Evolutionary conservation across 176 grass and related monocot genomes (phyloP), one percentile per base, ranked within the genome.

Genomic region (Thalia dealbata): DNA sequence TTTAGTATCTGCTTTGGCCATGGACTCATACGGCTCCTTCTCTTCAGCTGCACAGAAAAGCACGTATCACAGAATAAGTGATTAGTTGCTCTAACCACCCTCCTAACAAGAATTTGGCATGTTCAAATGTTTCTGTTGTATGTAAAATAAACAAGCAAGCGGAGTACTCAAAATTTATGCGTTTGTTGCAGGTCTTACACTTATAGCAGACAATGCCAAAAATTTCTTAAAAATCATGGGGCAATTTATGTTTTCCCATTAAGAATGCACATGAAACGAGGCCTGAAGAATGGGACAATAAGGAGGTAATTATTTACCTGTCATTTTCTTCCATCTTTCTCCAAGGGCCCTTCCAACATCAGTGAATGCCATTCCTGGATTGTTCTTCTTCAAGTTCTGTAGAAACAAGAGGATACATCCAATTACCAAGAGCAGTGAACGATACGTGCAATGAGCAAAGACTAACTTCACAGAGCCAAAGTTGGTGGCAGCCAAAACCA

Each of bases 301-400:
- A 45, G 3, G 21, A 76, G 10, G 16, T 10, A 16, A 32, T 24
- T 6, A 3, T 42, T 29, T 27, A 76, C 75, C 75, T 41, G 46
- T 52, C 75, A 76, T 76, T 45, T 76, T 76, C 10, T 76, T 76
- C 75, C 75, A 76, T 48, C 62, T 67, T 24, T 76, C 75, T 25
- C 75, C 75, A 38, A 76, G 61, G 64, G 75, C 62, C 75, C 75
- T 76, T 35, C 75, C 75, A 55, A 76, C 75, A 32, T 76, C 75
- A 14, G 75, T 67, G 67, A 76, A 76, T 67, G 75, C n/a, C 75
- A 76, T 76, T 35, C 61, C 75, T 29, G 75, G 75, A 66, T 76
- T 66, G 19, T 46, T 21, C 64, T 65, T 76, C 75, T 67, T 76
- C 50, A 76, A 10, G 52, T 76, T 76, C 75, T 76, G 61, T 63